Conservation (phyloP, 129 eudicot genomes). For the Flaveria linearis region DNA sequence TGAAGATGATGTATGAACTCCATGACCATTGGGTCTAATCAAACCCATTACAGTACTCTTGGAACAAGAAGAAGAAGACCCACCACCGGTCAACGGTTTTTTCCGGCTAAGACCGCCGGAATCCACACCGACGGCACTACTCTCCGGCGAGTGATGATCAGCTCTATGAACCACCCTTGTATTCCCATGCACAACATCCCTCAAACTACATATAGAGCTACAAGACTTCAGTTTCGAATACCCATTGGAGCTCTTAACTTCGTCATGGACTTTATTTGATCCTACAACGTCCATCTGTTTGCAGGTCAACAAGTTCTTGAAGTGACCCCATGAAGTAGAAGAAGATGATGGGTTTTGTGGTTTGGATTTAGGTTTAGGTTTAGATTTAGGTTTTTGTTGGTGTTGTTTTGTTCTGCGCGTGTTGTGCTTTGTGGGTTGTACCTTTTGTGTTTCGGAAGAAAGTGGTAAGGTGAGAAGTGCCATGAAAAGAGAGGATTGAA, state of each 20-base stretch:
- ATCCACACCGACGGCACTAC: conserved; percentile 60
- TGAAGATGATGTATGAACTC: conserved; percentile 30
- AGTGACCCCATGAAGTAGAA: conserved; percentile 70
- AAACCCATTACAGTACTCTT: conserved; percentile 45
- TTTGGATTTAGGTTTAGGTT: conserved; percentile 28
- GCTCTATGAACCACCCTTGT: conserved; percentile 78
- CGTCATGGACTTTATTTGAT: conserved; percentile 48
- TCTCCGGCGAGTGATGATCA: conserved; percentile 77
- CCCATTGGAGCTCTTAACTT: conserved; percentile 39
- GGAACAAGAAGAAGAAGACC: conserved; percentile 45
- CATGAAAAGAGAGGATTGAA: conserved; percentile 35
- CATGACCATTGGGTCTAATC: conserved; percentile 49
- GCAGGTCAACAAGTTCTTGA: conserved; percentile 83
- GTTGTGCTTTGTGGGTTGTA: conserved; percentile 40
- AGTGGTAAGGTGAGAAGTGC: conserved; percentile 55
- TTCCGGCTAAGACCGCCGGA: conserved; percentile 51
- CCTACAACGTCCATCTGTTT: conserved; percentile 56
- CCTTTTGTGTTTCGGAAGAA: conserved; percentile 34
- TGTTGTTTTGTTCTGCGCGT: conserved; percentile 12
- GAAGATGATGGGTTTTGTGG: conserved; percentile 43
- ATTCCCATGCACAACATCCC: conserved; percentile 79
- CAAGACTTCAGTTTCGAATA: conserved; percentile 54
- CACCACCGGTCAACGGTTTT: conserved; percentile 15
- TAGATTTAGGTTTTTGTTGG: conserved; percentile 39
- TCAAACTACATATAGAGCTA: conserved; percentile 65